Evolutionary conservation across 805 yeast genomes (phyloP).

Genomic region (Barnettozyma siamensis): DNA sequence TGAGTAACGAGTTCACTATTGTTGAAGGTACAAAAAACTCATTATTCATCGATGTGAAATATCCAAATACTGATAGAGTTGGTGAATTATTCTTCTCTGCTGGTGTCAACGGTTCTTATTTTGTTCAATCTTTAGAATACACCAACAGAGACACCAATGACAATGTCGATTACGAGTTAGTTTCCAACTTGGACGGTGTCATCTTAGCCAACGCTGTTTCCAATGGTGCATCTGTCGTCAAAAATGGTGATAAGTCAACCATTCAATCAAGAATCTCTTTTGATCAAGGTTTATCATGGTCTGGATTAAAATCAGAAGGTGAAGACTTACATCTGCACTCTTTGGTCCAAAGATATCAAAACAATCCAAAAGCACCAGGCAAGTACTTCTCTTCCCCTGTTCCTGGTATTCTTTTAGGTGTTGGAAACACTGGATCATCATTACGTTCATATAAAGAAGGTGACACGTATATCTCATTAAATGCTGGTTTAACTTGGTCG

Average conservation of each 20-base stretch:
- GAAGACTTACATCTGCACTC: slow-evolving; percentile 33
- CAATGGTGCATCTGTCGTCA: slow-evolving; percentile 12
- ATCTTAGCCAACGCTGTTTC: slow-evolving; percentile 43
- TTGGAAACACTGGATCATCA: slow-evolving; percentile 33
- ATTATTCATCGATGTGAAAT: slow-evolving; percentile 34
- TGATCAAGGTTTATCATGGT: slow-evolving; percentile 35
- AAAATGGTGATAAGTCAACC: slow-evolving; percentile 12
- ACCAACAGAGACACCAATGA: slow-evolving; percentile 29
- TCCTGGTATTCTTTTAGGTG: slow-evolving; percentile 41
- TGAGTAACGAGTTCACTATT: slow-evolving; percentile 24
- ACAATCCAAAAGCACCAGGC: slow-evolving; percentile 21
- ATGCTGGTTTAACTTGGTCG: slow-evolving; percentile 75
- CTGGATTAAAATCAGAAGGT: slow-evolving; percentile 25
- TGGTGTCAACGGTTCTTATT: slow-evolving; percentile 48
- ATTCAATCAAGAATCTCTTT: slow-evolving; percentile 29
- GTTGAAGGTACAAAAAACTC: slow-evolving; percentile 35
- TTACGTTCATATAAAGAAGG: slow-evolving; percentile 24
- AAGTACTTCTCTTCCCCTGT: slow-evolving; percentile 34
- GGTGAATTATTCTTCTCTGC: slow-evolving; percentile 32
- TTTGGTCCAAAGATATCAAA: slow-evolving; percentile 25
- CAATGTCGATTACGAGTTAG: slow-evolving; percentile 32
- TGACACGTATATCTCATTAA: slow-evolving; percentile 60
- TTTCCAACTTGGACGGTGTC: slow-evolving; percentile 54
- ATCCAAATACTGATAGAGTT: slow-evolving; percentile 12
- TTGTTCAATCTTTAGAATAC: slow-evolving; percentile 37